Evolutionary conservation across 2,329 filamentous ascomycete species (phyloP), one percentile per base, ranked within the genome.

Genomic region (Clarireedia hainanense): DNA sequence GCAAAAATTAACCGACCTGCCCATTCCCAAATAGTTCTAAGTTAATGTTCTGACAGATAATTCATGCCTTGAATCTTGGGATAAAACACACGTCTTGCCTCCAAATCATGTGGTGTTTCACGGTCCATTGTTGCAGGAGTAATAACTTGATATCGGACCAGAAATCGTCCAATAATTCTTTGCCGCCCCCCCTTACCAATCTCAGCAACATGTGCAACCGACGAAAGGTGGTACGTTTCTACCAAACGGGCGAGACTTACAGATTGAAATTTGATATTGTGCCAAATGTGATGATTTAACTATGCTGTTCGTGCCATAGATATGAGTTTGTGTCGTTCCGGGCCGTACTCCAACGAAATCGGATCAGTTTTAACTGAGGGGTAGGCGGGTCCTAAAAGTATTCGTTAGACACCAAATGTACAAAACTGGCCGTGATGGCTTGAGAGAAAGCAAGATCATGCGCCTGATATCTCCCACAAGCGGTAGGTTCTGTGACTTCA

Each of bases 401-500:
- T 23, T 15, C 17, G 40, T 47, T 4, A 17, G 40, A 27, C 17
- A 36, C 14, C 9, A n/a, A 47, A 17, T 47, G 15, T 46, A 26
- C 17, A 14, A 47, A 40, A 47, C 51, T 53, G 17, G 17, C 46
- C 49, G 17, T 40, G 43, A 49, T 37, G 34, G 24, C 12, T 27
- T 15, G 30, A 6, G 52, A 37, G 26, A 27, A 20, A 10, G 14
- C 23, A 42, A 12, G 36, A 54, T 34, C 23, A 54, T 30, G 45
- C 45, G 48, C 52, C 52, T 54, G 45, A 49, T 26, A 14, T 47
- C 39, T 54, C 48, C n/a, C 7, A 27, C 12, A 30, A 49, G 43
- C 24, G 37, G 15, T 17, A 48, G 43, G 34, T 34, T 24, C 34
- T 30, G 45, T 48, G 34, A 34, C 34, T 54, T 54, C 45, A 49